Evolutionary conservation across 1,139 yeast genomes (phyloP), one percentile per base, ranked within the genome.

Genomic region (Candida sanyaensis): DNA sequence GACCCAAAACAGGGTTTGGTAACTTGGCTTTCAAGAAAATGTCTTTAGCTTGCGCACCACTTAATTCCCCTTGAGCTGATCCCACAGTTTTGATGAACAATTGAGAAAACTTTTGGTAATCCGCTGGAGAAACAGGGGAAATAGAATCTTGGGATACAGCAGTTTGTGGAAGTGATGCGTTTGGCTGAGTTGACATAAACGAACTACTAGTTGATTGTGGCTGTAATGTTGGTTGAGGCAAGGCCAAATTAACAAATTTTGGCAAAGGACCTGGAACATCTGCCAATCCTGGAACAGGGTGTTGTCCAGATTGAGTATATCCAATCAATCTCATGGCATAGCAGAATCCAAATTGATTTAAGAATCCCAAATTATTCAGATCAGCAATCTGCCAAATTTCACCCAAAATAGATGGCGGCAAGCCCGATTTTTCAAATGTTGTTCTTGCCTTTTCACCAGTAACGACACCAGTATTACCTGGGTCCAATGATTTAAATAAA

Each of bases 371-470:
- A 68, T 90, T 91, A 53, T 84, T 85, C 17, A 81, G 78, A 68
- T 93, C 99, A 12, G 96, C 92, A 42, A 88, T 65, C 64, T 89
- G 95, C 99, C 99, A 95, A 51, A 95, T 86, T 65, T 91, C 96
- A 4, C 97, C 97, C 45, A 93, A 73, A 34, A 81, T 72, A 17
- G 83, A 76, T 2, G 96, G 86, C 6, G 96, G 85, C 47, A 93
- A 77, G 0, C 96, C 96, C 2, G 96, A 86, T 51, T 88, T 87
- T 59, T 92, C 96, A 56, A 95, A 84, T 5, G 96, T 77, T 8
- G 88, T 76, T 55, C 96, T 80, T n/a, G 97, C 92, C 46, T 86
- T 83, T 40, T 88, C 96, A 30, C 99, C 99, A 7, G 97, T 88
- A 50, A 93, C 87, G 41, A 87, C 77, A 3, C 97, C 97, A 42